phyloP scores from a whole-genome alignment of 129 eudicot genomes.

The Tanacetum coccineum region DNA sequence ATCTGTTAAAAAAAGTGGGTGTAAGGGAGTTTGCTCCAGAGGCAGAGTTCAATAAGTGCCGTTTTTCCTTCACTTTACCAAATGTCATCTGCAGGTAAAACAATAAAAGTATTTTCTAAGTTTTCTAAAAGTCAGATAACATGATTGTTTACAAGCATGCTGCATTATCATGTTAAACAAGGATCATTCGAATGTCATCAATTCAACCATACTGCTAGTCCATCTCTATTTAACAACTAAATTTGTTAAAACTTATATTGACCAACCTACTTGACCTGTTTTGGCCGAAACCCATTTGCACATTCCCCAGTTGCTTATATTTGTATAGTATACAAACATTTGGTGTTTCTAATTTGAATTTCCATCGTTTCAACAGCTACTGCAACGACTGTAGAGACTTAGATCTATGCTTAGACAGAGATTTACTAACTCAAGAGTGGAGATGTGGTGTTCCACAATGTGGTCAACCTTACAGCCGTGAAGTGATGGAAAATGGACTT shows the following conservation, averaged over 20 bases:
- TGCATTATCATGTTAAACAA: too few species aligned
- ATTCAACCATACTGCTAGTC: too few species aligned
- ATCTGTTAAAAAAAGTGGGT: constrained; percentile 57
- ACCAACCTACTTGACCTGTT: too few species aligned
- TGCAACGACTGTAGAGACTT: constrained; percentile 96
- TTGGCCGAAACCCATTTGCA: too few species aligned
- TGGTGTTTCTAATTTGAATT: background rate
- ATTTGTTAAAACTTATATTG: too few species aligned
- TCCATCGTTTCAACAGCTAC: constrained; percentile 48
- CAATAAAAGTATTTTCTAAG: background rate
- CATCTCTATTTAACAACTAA: too few species aligned
- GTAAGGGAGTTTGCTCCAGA: constrained; percentile 94
- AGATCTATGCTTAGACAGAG: constrained; percentile 67
- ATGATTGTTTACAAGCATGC: too few species aligned
- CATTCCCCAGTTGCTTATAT: background rate
- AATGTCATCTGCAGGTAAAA: constrained; percentile 95
- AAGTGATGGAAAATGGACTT: constrained; percentile 83
- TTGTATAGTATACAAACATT: background rate
- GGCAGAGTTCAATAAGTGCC: constrained; percentile 62
- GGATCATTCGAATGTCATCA: too few species aligned
- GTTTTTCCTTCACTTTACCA: constrained; percentile 59
- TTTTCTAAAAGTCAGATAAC: too few species aligned
- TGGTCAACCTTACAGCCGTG: constrained; percentile 88
- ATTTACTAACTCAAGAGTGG: constrained; percentile 77
- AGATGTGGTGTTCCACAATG: constrained; percentile 81